Conservation (phyloP, 2,329 filamentous ascomycete species). For the Nemania diffusa region DNA sequence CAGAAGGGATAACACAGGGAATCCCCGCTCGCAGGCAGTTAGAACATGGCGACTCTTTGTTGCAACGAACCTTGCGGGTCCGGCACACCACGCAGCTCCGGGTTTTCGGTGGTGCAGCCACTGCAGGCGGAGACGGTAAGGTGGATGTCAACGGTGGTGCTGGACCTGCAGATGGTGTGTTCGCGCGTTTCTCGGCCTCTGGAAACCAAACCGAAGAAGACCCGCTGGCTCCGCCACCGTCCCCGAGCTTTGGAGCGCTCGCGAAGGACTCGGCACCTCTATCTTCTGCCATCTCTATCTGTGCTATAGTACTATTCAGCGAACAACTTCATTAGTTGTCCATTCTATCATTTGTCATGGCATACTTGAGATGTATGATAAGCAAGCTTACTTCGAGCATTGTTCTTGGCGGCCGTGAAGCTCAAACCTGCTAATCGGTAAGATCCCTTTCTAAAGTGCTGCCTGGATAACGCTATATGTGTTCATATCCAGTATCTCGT, state of each 20-base stretch:
- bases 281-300: constrained; percentile 20
- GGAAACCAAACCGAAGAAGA: constrained; percentile 18
- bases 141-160: background rate
- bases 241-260: background rate
- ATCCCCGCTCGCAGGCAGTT: constrained; percentile 66
- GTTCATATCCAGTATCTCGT: no score
- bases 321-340: background rate
- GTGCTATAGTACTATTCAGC: background rate
- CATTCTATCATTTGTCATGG: background rate
- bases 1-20: constrained; percentile 61
- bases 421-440: background rate
- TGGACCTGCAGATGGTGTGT: background rate
- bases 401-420: background rate
- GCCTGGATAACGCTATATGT: no score
- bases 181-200: constrained; percentile 42
- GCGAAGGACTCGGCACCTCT: constrained; percentile 11
- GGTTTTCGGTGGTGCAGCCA: constrained; percentile 23
- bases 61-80: constrained; percentile 66
- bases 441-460: background rate
- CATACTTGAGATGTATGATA: background rate
- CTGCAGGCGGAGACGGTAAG: background rate
- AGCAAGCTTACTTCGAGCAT: background rate
- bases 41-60: constrained; percentile 66
- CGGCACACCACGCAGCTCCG: constrained; percentile 55
- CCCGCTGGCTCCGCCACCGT: constrained; percentile 1